Evolutionary conservation across 2,329 filamentous ascomycete species (phyloP), one percentile per base, ranked within the genome.

Genomic region (Dactylellina haptotyla): DNA sequence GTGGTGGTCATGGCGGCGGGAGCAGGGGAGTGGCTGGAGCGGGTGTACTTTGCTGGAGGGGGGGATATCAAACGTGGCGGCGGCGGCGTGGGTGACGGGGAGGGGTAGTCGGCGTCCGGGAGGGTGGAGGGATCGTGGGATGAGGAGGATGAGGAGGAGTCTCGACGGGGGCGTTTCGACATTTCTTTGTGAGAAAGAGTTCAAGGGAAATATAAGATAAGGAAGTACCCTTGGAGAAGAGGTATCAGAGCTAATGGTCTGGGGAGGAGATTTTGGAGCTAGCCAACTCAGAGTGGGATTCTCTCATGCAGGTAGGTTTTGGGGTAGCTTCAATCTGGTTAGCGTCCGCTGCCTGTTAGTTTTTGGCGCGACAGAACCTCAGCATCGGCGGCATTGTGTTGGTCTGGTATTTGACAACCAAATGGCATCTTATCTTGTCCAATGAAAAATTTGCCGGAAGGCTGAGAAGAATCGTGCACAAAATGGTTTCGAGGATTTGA

Each of bases 41-140:
- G 67, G 39, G 59, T 64, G 67, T 72, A 72, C 45, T 72, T 72
- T 48, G 59, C 23, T 2, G 66, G 66, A n/a, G 16, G 66, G 18
- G 26, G 32, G 39, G 45, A 53, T 14, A 16, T 14, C 12, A 54
- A 45, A 10, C 46, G 56, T 37, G 66, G 66, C 1, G 54, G 57
- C 8, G 57, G 57, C 32, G 67, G 67, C 2, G 56, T 46, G 50
- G 50, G 62, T 10, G 62, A 54, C 2, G 48, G 61, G 34, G 50
- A 46, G 6, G 25, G 50, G 37, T 43, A 43, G 34, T 43, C 34
- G 16, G 37, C 34, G 32, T 28, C 46, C 23, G 46, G n/a, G 57
- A 48, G 9, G n/a, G n/a, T n/a, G n/a, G n/a, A n/a, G n/a, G n/a
- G 37, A 26, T 20, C 6, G 12, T 23, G 25, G 26, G 57, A 26